phyloP scores from a whole-genome alignment of 2,329 filamentous ascomycete species.

The Exophiala dermatitidis region DNA sequence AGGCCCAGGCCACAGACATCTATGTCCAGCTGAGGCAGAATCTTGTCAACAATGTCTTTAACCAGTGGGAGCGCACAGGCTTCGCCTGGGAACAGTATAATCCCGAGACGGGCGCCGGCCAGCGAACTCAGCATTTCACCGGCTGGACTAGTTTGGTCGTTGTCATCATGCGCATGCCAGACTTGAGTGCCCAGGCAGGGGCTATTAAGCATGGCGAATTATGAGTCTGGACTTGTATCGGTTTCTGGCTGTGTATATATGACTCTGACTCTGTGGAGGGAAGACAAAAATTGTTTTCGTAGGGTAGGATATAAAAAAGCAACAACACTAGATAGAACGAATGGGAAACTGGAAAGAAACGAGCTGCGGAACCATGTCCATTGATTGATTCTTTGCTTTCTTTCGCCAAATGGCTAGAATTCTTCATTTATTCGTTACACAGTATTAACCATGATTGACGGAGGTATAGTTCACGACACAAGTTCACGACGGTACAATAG shows the following conservation, averaged over 20 bases:
- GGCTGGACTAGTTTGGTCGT: slow-evolving; percentile 98
- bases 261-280: not conserved
- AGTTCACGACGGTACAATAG: no score
- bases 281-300: not conserved
- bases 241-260: no score
- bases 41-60: slow-evolving; percentile 79
- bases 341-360: not conserved
- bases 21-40: slow-evolving; percentile 75
- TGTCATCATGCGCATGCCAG: slow-evolving; percentile 93
- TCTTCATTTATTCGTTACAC: no score
- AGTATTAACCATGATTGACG: no score
- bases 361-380: not conserved
- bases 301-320: no score
- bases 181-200: slow-evolving; percentile 42
- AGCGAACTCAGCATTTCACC: slow-evolving; percentile 94
- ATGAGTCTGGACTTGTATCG: not conserved
- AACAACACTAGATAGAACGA: not conserved
- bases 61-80: slow-evolving; percentile 80
- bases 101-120: slow-evolving; percentile 83
- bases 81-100: slow-evolving; percentile 99
- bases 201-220: slow-evolving; percentile 18
- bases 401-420: not conserved
- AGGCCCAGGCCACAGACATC: slow-evolving; percentile 56
- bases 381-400: not conserved
- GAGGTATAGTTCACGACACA: no score